Base-by-base conservation (phyloP, 139 green algal genomes). In the Auxenochlorella pyrenoidosa region DNA sequence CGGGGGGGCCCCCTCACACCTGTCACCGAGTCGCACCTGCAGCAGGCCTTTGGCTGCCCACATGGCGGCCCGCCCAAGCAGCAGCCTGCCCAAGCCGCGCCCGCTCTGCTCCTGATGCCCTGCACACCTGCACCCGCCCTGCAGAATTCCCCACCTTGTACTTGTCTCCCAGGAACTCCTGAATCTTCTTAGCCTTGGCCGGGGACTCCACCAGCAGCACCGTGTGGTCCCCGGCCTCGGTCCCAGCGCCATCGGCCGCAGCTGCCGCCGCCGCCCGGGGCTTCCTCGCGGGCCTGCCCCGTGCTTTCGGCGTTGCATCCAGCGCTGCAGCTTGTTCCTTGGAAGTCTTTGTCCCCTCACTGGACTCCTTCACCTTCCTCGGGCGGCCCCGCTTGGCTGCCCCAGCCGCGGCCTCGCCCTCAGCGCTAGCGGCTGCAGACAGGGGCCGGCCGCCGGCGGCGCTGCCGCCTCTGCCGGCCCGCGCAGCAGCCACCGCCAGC, bases 161-260 rank as follows among this genome's bases (percentile, higher is more conserved):
- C 30, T 76, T 63, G 24, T 63, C 15, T 0, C 97, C 97, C 28
- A 99, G 91, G 79, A 96, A 99, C 58, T 94, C 92, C 85, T 98
- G 92, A 2, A 99, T 97, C 88, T 98, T 99, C 38, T 88, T 94
- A 15, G 96, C 97, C 92, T 99, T 99, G n/a, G 95, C 92, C 8
- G 97, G 97, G 8, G 97, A 99, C 88, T 99, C 97, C 30, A 99
- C 97, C 6, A 99, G 77, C 82, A 99, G 77, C 43, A 98, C 58
- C 38, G 58, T 72, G 21, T 38, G 32, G n/a, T 26, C 32, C 2
- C 13, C 18, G 21, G 21, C 19, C 32, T 28, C 13, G 5, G 71
- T 6, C 71, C 34, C 21, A 6, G n/a, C 71, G 4, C 15, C 21
- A 4, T 44, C 18, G 13, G 72, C 40, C 12, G 40, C 73, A 5